Evolutionary conservation across 2,329 filamentous ascomycete species (phyloP), one percentile per base, ranked within the genome.

Genomic region (Fusarium keratoplasticum): DNA sequence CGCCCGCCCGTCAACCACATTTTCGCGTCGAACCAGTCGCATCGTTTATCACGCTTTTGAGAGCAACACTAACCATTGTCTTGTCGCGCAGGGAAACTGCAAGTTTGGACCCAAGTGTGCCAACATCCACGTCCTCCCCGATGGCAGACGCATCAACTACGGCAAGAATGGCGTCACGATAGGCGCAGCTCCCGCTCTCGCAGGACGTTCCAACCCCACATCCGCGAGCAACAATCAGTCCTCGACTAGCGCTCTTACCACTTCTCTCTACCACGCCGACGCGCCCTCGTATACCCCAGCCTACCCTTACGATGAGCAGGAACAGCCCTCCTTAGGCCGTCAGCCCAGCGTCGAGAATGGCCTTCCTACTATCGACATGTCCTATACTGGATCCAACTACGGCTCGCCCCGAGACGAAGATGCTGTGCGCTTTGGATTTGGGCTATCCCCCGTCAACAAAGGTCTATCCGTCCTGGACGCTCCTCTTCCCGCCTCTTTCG

Each of bases 61-160:
- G 54, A 66, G 16, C 27, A 62, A 35, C 13, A 58, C 72, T 78
- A 61, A 78, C 72, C 66, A 72, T 76, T 66, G 66, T 60, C 18
- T 54, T 62, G 36, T 63, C 60, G 61, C 50, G 38, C 66, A 98
- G 95, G 96, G 96, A 76, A 98, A 98, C 84, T 99, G 96, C 91
- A 98, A 98, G 84, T 99, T 98, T 82, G 96, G 96, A 72, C 94
- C 95, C 73, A 98, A 98, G 85, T 99, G 96, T 87, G 96, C 96
- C 80, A 94, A 98, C 81, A 94, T 97, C 75, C 96, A 99, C 84
- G 93, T 98, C 79, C 92, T 98, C 58, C 95, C 95, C 77, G 95
- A 98, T 83, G 96, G 96, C 69, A 92, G 95, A 78, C 91, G 96
- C 81, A 94, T 98, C 81, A 98, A 98, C 84, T 92, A 92, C 78